Evolutionary conservation across 1,284 basidiomycete genomes (phyloP).

Genomic region (Trichosporon sp.): DNA sequence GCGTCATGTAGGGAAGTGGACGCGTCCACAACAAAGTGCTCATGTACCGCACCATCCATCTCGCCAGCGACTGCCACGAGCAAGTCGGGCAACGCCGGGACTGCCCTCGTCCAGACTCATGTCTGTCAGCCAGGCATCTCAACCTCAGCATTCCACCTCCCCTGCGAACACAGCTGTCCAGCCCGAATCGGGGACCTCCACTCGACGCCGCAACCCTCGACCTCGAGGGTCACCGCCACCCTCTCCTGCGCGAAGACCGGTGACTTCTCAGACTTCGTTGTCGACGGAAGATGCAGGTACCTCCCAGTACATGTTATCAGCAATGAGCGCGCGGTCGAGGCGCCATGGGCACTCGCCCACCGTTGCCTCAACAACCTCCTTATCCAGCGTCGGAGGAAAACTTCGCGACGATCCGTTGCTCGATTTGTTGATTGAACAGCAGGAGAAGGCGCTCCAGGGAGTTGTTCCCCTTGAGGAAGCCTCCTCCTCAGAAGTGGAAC

Average conservation of each 20-base stretch:
- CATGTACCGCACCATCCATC: neutral
- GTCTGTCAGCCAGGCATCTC: neutral
- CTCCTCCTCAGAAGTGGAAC: neutral
- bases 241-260: neutral
- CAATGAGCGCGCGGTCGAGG: neutral
- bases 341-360: neutral
- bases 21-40: neutral
- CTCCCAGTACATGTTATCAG: neutral
- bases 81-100: neutral
- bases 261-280: neutral
- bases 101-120: neutral
- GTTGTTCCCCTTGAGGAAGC: neutral
- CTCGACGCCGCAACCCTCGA: neutral
- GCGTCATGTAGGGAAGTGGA: neutral
- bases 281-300: neutral
- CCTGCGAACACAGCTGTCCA: too few species aligned
- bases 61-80: neutral
- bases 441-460: neutral
- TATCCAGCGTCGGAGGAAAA: neutral
- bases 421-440: neutral
- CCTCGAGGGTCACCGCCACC: neutral
- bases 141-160: neutral
- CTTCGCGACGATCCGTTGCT: neutral
- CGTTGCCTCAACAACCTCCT: neutral
- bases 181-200: neutral